Evolutionary conservation across 345 rosid species (phyloP).

Genomic region (Hibiscus syriacus): DNA sequence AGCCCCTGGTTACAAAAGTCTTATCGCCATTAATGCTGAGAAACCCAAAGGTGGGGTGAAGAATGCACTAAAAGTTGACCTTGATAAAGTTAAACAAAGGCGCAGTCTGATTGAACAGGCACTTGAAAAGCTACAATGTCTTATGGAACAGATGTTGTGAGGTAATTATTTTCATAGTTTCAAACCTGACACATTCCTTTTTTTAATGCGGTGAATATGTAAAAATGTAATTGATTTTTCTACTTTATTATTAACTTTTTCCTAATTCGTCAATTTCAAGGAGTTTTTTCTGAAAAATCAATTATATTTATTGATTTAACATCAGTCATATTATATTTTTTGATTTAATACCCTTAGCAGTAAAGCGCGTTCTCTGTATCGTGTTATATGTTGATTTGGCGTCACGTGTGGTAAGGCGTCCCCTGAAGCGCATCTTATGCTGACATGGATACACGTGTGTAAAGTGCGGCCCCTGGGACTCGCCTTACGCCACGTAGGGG

Average conservation of each 20-base stretch:
- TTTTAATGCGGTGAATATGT: not conserved
- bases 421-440: too few relatives aligned
- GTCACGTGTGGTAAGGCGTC: too few relatives aligned
- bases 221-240: not conserved
- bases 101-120: slow-evolving; percentile 73
- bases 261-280: not conserved
- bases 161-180: slow-evolving; percentile 28
- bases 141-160: slow-evolving; percentile 48
- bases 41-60: slow-evolving; percentile 44
- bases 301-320: too few relatives aligned
- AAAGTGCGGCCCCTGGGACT: too few relatives aligned
- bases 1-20: slow-evolving; percentile 31
- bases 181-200: not conserved
- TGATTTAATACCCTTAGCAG: too few relatives aligned
- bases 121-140: slow-evolving; percentile 52
- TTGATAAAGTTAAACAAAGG: slow-evolving; percentile 44
- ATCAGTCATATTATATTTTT: too few relatives aligned
- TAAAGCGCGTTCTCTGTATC: too few relatives aligned
- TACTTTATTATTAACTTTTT: not conserved
- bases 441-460: too few relatives aligned
- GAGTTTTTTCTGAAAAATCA: too few relatives aligned
- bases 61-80: slow-evolving; percentile 33
- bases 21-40: slow-evolving; percentile 52
- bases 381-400: too few relatives aligned
- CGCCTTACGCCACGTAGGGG: too few relatives aligned